phyloP scores from a whole-genome alignment of 2,329 filamentous ascomycete species.

The Aureobasidium pullulans region DNA sequence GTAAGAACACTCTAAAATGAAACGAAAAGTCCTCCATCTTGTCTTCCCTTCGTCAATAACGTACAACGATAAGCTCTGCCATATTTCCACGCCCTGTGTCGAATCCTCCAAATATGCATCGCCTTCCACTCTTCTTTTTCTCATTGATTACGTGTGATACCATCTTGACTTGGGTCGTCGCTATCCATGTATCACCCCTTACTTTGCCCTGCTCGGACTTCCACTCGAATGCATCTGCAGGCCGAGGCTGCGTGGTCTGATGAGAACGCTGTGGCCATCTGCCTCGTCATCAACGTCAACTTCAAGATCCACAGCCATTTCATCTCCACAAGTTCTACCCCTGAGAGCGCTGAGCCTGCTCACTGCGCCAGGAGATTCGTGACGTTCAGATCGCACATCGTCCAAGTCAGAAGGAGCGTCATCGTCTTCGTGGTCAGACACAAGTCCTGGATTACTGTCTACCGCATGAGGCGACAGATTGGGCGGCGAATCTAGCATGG shows the following conservation, averaged over 20 bases:
- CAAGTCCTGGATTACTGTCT: constrained; percentile 43
- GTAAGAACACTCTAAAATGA: constrained; percentile 6
- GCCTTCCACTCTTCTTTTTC: neutral
- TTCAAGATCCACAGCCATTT: constrained; percentile 30
- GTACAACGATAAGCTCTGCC: constrained; percentile 1
- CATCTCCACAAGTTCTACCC: constrained; percentile 22
- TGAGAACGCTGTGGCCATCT: constrained; percentile 28
- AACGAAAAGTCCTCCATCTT: constrained; percentile 5
- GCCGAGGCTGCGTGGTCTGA: constrained; percentile 19
- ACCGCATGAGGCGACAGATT: constrained; percentile 37
- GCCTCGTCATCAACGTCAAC: constrained; percentile 30
- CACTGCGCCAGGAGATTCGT: constrained; percentile 22
- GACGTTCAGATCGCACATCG: constrained; percentile 21
- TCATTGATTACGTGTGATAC: neutral
- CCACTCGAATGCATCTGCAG: constrained; percentile 12
- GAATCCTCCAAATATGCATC: neutral
- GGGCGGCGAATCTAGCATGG: constrained; percentile 25
- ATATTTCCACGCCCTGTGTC: neutral
- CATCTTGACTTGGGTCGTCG: neutral
- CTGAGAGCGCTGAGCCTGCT: constrained; percentile 8
- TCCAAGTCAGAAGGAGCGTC: constrained; percentile 31
- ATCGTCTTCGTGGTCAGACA: constrained; percentile 45
- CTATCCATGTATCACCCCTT: neutral
- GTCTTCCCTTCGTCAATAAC: neutral
- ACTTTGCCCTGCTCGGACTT: constrained; percentile 10